Evolutionary conservation across 139 green algal species (phyloP).

Genomic region (Volvox africanus): DNA sequence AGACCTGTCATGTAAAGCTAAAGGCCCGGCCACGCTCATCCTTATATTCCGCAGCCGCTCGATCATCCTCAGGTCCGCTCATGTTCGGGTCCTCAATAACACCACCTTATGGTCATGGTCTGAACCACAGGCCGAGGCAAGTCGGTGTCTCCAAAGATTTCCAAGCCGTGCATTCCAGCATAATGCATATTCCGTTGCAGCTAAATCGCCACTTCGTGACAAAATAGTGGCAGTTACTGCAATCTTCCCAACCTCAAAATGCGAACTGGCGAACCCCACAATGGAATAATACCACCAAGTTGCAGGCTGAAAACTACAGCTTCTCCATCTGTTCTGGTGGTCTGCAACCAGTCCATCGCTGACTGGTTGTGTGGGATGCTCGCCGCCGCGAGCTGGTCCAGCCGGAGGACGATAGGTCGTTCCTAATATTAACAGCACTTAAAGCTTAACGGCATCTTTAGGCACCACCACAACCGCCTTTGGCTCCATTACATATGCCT

Average conservation of each 20-base stretch:
- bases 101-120: no score
- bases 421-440: neutral
- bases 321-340: conserved; percentile 25
- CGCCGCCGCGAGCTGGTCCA: neutral
- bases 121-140: no score
- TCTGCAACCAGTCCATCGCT: neutral
- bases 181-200: neutral
- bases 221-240: conserved; percentile 19
- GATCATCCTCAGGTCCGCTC: no score
- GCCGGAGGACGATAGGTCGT: neutral
- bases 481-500: conserved; percentile 56
- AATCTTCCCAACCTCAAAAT: neutral
- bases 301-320: conserved; percentile 50
- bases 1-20: neutral
- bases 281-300: neutral
- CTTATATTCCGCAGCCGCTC: no score
- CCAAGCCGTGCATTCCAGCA: no score
- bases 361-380: neutral
- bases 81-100: no score
- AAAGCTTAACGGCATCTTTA: conserved; percentile 48
- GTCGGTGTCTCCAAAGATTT: no score
- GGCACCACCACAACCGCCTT: conserved; percentile 32
- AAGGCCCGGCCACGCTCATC: no score
- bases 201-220: neutral
- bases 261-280: neutral